Evolutionary conservation across 805 yeast species (phyloP), one percentile per base, ranked within the genome.

Genomic region (Candida succiphila): DNA sequence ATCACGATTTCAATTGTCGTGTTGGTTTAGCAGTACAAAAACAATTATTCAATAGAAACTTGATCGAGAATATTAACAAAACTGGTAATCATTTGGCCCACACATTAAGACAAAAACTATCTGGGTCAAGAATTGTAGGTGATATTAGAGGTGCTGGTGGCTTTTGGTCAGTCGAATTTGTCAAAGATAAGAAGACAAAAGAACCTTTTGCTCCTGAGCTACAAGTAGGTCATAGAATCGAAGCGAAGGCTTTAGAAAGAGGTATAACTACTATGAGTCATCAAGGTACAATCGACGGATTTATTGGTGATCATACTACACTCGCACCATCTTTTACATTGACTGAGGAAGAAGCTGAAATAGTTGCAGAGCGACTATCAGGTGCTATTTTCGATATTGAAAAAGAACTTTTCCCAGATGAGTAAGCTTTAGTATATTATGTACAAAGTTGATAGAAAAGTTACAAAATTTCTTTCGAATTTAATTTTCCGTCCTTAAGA

Each of bases 121-220:
- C 55, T 30, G 56, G 56, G 29, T 48, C 46, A 37, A 53, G 53
- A 33, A 58, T 64, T 33, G 74, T 63, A 17, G 82, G 79, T 37
- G 76, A 75, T 42, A 66, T 75, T 25, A 65, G 83, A 53, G 83
- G 83, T 35, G 58, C 71, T 37, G 82, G 81, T 39, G 69, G 72
- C 26, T 75, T 75, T 54, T 62, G 77, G 67, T 60, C 74, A 4
- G 45, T 75, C 30, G 82, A 75, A 51, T 58, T 72, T 33, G 79
- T 73, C 37, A 63, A 70, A 45, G 64, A 75, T 46, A 67, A 61
- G 40, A 51, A 45, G 14, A 66, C 78, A 15, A 73, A 71, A 44
- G 70, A 69, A 48, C 57, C 67, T 10, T 70, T 71, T 38, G 49
- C 48, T n/a, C 46, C 55, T 13, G 50, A 48, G 4, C 48, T 54